These are phyloP conservation scores for Lasiosphaeria hispida DNA, from an alignment of 495 filamentous ascomycete species.

Conservation along the genomic window DNA sequence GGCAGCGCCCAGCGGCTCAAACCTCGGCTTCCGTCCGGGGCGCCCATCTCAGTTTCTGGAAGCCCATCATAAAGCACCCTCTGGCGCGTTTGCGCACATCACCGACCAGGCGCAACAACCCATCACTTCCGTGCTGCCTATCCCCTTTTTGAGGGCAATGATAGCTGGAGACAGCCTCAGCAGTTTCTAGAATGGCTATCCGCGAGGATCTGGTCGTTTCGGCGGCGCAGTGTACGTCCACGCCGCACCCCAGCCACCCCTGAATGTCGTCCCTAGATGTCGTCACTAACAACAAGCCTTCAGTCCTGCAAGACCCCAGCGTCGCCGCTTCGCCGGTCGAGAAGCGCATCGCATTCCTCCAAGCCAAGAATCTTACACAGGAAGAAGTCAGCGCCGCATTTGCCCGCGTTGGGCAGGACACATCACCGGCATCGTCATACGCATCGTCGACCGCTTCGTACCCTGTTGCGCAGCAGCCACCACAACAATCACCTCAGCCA, in stretches of 20 bases:
- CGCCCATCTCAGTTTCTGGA: slow-evolving; percentile 18
- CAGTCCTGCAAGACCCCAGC: slow-evolving; percentile 90
- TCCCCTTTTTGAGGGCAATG: neutral
- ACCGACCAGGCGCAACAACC: neutral
- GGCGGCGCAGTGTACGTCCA: slow-evolving; percentile 58
- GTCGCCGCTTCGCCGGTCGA: slow-evolving; percentile 89
- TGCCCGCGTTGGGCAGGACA: slow-evolving; percentile 61
- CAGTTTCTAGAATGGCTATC: slow-evolving; percentile 58
- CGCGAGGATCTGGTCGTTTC: slow-evolving; percentile 84
- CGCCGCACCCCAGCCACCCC: slow-evolving; percentile 34
- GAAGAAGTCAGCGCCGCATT: slow-evolving; percentile 89
- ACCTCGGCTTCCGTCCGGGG: slow-evolving; percentile 26
- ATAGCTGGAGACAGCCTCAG: neutral
- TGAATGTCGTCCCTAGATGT: slow-evolving; percentile 15
- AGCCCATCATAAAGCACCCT: slow-evolving; percentile 12
- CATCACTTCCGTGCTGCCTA: neutral
- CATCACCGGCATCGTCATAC: slow-evolving; percentile 51
- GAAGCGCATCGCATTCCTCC: slow-evolving; percentile 86
- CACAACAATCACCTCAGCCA: slow-evolving; percentile 46
- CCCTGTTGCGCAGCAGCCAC: slow-evolving; percentile 38
- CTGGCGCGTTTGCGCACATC: slow-evolving; percentile 3
- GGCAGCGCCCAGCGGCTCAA: slow-evolving; percentile 8
- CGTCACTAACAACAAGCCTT: slow-evolving; percentile 17
- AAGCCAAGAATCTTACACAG: slow-evolving; percentile 94
- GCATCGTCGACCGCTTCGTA: slow-evolving; percentile 39